phyloP scores from a whole-genome alignment of 148 eudicot genomes.

The Cornus controversa region DNA sequence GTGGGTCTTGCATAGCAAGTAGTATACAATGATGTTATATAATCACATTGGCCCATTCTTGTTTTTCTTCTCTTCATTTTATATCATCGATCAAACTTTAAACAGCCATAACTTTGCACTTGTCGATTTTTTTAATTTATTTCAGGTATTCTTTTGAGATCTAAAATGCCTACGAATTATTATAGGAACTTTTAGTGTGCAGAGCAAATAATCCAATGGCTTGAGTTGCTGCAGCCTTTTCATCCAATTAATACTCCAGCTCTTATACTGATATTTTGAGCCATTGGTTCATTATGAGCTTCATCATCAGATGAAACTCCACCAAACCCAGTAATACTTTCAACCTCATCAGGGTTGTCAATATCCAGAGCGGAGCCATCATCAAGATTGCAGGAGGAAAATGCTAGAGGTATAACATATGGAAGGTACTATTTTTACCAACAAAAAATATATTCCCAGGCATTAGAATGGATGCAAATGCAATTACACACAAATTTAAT shows the following conservation, averaged over 20 bases:
- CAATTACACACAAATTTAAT: constrained; percentile 1
- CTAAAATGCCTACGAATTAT: too few relatives aligned
- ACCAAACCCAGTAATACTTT: constrained; percentile 75
- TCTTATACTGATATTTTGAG: constrained; percentile 86
- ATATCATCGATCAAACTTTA: too few relatives aligned
- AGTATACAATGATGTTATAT: too few relatives aligned
- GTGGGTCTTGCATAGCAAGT: too few relatives aligned
- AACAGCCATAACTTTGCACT: too few relatives aligned
- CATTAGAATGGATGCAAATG: not conserved
- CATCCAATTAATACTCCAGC: constrained; percentile 97
- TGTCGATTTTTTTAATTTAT: too few relatives aligned
- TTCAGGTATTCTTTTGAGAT: too few relatives aligned
- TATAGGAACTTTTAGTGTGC: constrained; percentile 77
- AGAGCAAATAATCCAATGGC: constrained; percentile 89
- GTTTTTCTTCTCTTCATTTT: too few relatives aligned
- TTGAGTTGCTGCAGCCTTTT: constrained; percentile 99
- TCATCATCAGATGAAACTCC: constrained; percentile 98
- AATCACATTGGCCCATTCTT: too few relatives aligned
- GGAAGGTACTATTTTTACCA: constrained; percentile 77
- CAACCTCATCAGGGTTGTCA: constrained; percentile 90
- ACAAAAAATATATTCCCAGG: constrained; percentile 13
- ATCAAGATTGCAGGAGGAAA: constrained; percentile 93
- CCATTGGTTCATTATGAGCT: constrained; percentile 91
- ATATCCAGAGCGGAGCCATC: constrained; percentile 91
- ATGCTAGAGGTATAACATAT: constrained; percentile 84